Evolutionary conservation across 345 rosid species (phyloP).

Genomic region (Draba incana): DNA sequence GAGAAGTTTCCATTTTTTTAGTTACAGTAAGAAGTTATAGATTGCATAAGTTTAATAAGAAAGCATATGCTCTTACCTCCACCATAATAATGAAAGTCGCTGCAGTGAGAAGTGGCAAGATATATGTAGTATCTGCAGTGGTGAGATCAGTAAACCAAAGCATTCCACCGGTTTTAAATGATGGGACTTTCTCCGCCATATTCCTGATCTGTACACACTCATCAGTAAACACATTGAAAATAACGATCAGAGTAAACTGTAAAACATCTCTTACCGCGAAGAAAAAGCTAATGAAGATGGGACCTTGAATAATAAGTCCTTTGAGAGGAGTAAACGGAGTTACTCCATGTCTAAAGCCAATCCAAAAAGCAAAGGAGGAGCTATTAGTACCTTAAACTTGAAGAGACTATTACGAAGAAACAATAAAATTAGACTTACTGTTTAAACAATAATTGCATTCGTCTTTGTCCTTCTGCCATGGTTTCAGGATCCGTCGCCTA

Average conservation of each 20-base stretch:
- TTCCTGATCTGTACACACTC: conserved; percentile 50
- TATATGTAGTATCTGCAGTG: conserved; percentile 58
- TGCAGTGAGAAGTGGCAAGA: conserved; percentile 63
- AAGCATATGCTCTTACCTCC: conserved; percentile 51
- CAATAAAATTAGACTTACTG: conserved; percentile 39
- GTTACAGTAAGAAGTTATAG: conserved; percentile 11
- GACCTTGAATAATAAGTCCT: conserved; percentile 70
- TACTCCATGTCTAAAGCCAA: conserved; percentile 60
- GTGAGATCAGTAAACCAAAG: conserved; percentile 70
- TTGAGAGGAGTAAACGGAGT: conserved; percentile 62
- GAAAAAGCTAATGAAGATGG: conserved; percentile 70
- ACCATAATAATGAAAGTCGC: conserved; percentile 58
- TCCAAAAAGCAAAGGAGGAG: conserved; percentile 7
- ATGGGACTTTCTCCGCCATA: conserved; percentile 76
- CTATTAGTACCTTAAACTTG: neutral
- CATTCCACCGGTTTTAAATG: conserved; percentile 72
- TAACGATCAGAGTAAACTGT: conserved; percentile 13
- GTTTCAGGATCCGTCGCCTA: conserved; percentile 50
- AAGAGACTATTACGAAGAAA: neutral
- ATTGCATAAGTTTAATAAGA: neutral
- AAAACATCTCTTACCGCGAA: conserved; percentile 55
- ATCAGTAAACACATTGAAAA: conserved; percentile 3
- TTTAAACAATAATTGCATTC: conserved; percentile 48
- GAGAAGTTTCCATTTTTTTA: neutral
- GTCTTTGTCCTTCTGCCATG: conserved; percentile 48